Evolutionary conservation across 1,284 basidiomycete genomes (phyloP).

Genomic region (Ceratobasidium sp.): DNA sequence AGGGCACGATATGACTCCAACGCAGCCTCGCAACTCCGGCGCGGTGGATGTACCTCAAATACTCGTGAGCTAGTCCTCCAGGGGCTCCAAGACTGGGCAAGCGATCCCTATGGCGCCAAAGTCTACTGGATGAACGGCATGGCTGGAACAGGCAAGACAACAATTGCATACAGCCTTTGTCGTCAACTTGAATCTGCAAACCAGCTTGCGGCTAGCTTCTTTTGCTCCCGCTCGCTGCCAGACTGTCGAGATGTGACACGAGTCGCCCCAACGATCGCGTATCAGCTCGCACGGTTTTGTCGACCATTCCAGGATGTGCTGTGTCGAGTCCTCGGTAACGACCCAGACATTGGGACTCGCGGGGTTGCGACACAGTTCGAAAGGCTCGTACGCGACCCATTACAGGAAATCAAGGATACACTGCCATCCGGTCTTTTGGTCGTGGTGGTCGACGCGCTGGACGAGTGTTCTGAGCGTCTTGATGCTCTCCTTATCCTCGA

Average conservation of each 20-base stretch:
- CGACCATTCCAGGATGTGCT: not conserved
- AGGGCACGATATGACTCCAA: not conserved
- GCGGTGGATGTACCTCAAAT: slow-evolving; percentile 14
- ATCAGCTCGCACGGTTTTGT: slow-evolving; percentile 29
- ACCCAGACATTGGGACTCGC: not conserved
- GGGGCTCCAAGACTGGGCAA: slow-evolving; percentile 46
- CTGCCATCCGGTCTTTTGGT: not conserved
- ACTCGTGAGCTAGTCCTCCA: slow-evolving; percentile 47
- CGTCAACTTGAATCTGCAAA: slow-evolving; percentile 16
- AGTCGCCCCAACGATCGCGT: slow-evolving; percentile 37
- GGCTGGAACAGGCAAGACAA: no score
- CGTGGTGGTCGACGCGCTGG: slow-evolving; percentile 38
- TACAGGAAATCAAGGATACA: not conserved
- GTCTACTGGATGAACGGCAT: slow-evolving; percentile 51
- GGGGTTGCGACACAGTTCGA: slow-evolving; percentile 37
- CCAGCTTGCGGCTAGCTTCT: slow-evolving; percentile 52
- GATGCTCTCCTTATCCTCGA: not conserved
- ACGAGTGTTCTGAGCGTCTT: slow-evolving; percentile 13
- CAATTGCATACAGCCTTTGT: slow-evolving; percentile 50
- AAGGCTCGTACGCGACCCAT: slow-evolving; percentile 11
- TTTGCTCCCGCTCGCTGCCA: slow-evolving; percentile 51
- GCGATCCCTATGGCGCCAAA: slow-evolving; percentile 16
- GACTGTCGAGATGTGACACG: slow-evolving; percentile 2
- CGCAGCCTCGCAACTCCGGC: not conserved
- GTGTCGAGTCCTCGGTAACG: not conserved